phyloP scores from a whole-genome alignment of 164 flowering plant genomes.

The Malania oleifera region DNA sequence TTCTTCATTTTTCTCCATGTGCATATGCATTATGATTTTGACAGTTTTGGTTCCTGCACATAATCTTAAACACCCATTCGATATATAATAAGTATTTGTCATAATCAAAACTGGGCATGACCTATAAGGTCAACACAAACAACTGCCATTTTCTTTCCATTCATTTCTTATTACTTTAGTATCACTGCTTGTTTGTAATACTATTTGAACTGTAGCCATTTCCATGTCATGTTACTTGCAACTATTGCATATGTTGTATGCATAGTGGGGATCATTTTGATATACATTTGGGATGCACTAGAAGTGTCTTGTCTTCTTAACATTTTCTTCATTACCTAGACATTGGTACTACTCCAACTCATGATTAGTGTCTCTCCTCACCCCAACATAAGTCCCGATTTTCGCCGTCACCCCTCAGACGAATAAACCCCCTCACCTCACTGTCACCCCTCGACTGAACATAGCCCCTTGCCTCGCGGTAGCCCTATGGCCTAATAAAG shows the following conservation, averaged over 20 bases:
- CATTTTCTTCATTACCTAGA: constrained; percentile 6
- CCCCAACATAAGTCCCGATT: background rate
- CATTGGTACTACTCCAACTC: constrained; percentile 1
- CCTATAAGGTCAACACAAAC: too few relatives aligned
- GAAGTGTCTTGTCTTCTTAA: constrained; percentile 5
- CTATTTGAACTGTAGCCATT: constrained; percentile 9
- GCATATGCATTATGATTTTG: too few relatives aligned
- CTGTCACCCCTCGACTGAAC: too few relatives aligned
- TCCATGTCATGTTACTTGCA: constrained; percentile 6
- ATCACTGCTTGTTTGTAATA: constrained; percentile 3
- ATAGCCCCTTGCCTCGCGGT: too few relatives aligned
- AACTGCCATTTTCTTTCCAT: background rate
- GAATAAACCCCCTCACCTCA: too few relatives aligned
- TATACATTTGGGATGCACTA: constrained; percentile 3
- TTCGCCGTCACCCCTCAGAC: too few relatives aligned
- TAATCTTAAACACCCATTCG: too few relatives aligned
- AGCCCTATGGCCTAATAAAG: too few relatives aligned
- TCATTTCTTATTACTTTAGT: background rate
- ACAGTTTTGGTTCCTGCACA: too few relatives aligned
- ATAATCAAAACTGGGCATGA: too few relatives aligned
- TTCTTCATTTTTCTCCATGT: too few relatives aligned
- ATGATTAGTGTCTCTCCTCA: constrained; percentile 6
- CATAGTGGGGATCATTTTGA: constrained; percentile 5
- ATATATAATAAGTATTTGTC: too few relatives aligned
- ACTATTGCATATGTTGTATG: constrained; percentile 1